Conservation (phyloP, 2,329 filamentous ascomycete species). For the Penicillium digitatum region DNA sequence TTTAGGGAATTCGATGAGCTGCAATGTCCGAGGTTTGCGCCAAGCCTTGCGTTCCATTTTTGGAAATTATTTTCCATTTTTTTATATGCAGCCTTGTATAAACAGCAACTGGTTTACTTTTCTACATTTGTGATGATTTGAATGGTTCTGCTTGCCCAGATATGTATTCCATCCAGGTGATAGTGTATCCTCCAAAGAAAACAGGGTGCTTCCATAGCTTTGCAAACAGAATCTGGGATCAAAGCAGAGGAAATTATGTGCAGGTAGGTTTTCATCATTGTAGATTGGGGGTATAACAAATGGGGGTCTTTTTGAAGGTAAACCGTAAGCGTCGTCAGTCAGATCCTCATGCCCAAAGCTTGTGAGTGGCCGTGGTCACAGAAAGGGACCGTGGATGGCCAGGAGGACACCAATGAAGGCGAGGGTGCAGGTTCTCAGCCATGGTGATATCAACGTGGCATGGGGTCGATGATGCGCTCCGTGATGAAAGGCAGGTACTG, state of each 20-base stretch:
- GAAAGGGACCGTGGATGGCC: neutral
- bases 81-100: neutral
- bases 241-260: constrained; percentile 22
- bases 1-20: constrained; percentile 1
- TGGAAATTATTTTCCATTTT: constrained; percentile 14
- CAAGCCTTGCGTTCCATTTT: constrained; percentile 22
- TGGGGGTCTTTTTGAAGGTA: constrained; percentile 15
- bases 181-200: constrained; percentile 17
- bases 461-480: constrained; percentile 4
- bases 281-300: constrained; percentile 25
- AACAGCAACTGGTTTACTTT: neutral
- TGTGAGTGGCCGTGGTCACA: neutral
- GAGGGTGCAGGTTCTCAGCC: neutral
- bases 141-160: neutral
- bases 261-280: constrained; percentile 19
- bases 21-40: constrained; percentile 21
- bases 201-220: constrained; percentile 14
- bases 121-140: neutral
- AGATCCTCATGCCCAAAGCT: constrained; percentile 13
- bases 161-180: constrained; percentile 20
- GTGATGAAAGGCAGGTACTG: neutral
- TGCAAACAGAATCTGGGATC: constrained; percentile 20
- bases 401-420: neutral
- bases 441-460: neutral
- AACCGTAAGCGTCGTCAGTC: constrained; percentile 20